Evolutionary conservation across 805 yeast species (phyloP).

Genomic region (Zygoascus flipseniorum): DNA sequence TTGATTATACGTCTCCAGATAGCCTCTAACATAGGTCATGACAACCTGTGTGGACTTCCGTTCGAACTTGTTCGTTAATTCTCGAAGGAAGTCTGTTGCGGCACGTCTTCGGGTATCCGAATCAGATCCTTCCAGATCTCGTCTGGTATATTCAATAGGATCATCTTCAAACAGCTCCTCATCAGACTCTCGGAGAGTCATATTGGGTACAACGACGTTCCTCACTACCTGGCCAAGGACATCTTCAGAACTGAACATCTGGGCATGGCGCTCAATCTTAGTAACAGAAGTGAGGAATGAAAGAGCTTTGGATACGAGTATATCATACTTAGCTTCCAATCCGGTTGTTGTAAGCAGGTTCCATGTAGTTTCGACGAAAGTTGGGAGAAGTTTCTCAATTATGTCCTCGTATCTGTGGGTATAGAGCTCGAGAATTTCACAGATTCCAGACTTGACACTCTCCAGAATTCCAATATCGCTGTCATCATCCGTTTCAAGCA

Average conservation of each 20-base stretch:
- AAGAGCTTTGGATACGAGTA: conserved; percentile 72
- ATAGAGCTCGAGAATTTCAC: conserved; percentile 79
- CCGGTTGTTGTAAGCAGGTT: conserved; percentile 57
- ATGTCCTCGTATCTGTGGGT: conserved; percentile 89
- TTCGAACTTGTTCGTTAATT: conserved; percentile 72
- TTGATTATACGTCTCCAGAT: conserved; percentile 44
- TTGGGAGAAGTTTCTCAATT: conserved; percentile 66
- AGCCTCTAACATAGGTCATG: conserved; percentile 60
- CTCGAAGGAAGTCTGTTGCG: conserved; percentile 86
- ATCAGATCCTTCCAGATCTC: conserved; percentile 94
- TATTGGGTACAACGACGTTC: conserved; percentile 81
- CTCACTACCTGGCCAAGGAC: conserved; percentile 69
- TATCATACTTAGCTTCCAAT: conserved; percentile 69
- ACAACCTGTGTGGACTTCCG: conserved; percentile 65
- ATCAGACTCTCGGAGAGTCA: conserved; percentile 76
- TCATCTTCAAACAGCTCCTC: conserved; percentile 95
- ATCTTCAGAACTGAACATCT: conserved; percentile 50
- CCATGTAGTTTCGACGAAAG: conserved; percentile 81
- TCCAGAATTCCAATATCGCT: conserved; percentile 62
- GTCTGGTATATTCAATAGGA: conserved; percentile 84
- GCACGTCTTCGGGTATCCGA: conserved; percentile 87
- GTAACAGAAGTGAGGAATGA: conserved; percentile 77
- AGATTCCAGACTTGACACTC: conserved; percentile 68
- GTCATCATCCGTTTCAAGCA: conserved; percentile 52
- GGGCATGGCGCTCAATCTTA: conserved; percentile 56